These are phyloP conservation scores for Salvia splendens DNA, from an alignment of 257 asterid species.

Conservation along the genomic window DNA sequence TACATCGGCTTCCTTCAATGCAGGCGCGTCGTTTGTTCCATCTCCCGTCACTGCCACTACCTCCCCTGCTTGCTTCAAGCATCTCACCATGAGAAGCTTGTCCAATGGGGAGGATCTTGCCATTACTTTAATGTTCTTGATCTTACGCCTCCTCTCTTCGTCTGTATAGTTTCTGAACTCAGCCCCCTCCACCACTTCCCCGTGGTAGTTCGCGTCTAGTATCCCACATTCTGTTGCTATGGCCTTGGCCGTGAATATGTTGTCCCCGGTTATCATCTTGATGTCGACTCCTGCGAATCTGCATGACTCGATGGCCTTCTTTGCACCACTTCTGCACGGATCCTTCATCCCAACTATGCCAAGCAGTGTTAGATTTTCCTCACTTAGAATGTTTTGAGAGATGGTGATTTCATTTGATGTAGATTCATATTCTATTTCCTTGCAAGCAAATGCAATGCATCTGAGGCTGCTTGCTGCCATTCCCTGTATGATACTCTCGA, in stretches of 20 bases:
- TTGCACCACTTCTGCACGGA: constrained; percentile 57
- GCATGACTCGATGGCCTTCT: constrained; percentile 53
- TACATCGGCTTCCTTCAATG: constrained; percentile 60
- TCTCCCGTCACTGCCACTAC: constrained; percentile 79
- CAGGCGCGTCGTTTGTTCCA: constrained; percentile 60
- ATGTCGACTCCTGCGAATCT: constrained; percentile 55
- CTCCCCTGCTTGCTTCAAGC: constrained; percentile 59
- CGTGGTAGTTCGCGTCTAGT: constrained; percentile 37
- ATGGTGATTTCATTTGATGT: constrained; percentile 19
- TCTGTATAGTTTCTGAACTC: constrained; percentile 46
- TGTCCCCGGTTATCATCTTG: constrained; percentile 67
- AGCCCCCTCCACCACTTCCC: constrained; percentile 55
- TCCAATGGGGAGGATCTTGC: constrained; percentile 65
- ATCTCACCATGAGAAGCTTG: constrained; percentile 53
- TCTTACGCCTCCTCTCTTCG: constrained; percentile 42
- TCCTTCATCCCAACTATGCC: constrained; percentile 60
- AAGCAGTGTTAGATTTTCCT: constrained; percentile 44
- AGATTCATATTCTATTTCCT: not conserved
- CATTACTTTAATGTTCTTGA: constrained; percentile 53
- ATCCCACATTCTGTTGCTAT: constrained; percentile 70
- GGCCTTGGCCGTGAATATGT: constrained; percentile 62
- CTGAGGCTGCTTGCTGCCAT: constrained; percentile 60
- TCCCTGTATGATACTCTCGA: constrained; percentile 41
- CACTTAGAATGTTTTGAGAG: constrained; percentile 26
- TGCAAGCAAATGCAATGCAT: constrained; percentile 64